These are phyloP conservation scores for Xylaria longipes DNA, from an alignment of 495 filamentous ascomycete genomes.

Conservation along the genomic window DNA sequence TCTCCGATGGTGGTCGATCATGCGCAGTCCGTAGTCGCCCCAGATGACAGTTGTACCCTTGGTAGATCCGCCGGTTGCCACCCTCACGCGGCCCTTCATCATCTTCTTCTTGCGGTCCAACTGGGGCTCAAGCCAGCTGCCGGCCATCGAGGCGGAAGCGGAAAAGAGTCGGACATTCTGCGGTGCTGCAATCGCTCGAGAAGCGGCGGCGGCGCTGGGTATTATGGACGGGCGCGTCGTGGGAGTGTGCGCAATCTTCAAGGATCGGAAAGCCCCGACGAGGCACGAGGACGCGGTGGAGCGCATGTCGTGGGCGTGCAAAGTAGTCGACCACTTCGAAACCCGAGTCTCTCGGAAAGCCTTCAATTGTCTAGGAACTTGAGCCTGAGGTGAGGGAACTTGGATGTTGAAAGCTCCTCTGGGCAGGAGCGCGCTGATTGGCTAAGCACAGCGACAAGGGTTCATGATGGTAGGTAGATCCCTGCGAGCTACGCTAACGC, in stretches of 20 bases:
- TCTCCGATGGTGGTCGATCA: slow-evolving; percentile 90
- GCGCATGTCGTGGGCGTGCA: slow-evolving; percentile 45
- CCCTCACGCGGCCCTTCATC: slow-evolving; percentile 86
- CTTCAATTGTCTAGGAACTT: slow-evolving; percentile 15
- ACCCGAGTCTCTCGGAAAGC: neutral
- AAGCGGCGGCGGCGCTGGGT: slow-evolving; percentile 32
- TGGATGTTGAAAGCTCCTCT: slow-evolving; percentile 7
- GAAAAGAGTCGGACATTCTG: slow-evolving; percentile 71
- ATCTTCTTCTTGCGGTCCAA: slow-evolving; percentile 78
- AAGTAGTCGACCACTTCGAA: slow-evolving; percentile 23
- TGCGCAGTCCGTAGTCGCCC: slow-evolving; percentile 95
- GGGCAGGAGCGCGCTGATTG: slow-evolving; percentile 14
- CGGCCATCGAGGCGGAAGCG: slow-evolving; percentile 65
- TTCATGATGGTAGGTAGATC: too few relatives aligned
- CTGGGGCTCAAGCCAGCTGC: slow-evolving; percentile 82
- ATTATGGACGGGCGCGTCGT: slow-evolving; percentile 40
- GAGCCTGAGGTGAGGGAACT: neutral
- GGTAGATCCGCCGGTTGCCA: slow-evolving; percentile 86
- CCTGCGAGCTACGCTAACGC: too few relatives aligned
- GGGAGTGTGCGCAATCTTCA: slow-evolving; percentile 47
- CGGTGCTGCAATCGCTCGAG: slow-evolving; percentile 27
- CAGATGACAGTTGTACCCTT: slow-evolving; percentile 95
- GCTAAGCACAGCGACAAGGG: neutral
- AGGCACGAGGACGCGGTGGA: slow-evolving; percentile 47
- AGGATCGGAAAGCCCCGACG: slow-evolving; percentile 49